A percentile compares a stretch with the other conserved stretches of the same genome.
Conservation (phyloP, 768 basidiomycete species). For the Phylloporus sp. region DNA sequence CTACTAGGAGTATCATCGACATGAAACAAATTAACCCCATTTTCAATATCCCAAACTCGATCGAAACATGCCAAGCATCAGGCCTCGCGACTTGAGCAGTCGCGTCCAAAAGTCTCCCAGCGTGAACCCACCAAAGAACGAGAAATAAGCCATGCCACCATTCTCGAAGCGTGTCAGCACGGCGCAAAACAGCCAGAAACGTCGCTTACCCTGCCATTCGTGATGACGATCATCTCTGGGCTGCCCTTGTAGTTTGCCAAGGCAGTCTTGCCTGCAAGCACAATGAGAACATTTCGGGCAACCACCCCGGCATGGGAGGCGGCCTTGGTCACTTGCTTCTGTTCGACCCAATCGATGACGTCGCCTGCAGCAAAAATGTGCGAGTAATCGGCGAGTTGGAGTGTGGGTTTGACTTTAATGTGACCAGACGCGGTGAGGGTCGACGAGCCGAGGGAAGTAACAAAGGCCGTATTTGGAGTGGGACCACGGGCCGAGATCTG, state of each 20-base stretch:
- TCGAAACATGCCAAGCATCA: constrained; percentile 26
- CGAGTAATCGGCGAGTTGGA: constrained; percentile 48
- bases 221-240: constrained; percentile 50
- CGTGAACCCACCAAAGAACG: constrained; percentile 40
- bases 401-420: constrained; percentile 52
- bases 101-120: constrained; percentile 41
- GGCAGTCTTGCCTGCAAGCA: constrained; percentile 35
- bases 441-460: constrained; percentile 40
- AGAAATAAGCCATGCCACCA: constrained; percentile 37
- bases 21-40: constrained; percentile 18
- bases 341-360: constrained; percentile 56
- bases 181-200: background rate
- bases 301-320: constrained; percentile 41
- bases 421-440: constrained; percentile 34
- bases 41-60: constrained; percentile 26
- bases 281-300: constrained; percentile 43
- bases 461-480: constrained; percentile 50
- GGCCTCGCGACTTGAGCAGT: constrained; percentile 36
- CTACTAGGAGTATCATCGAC: background rate
- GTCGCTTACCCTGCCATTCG: constrained; percentile 46
- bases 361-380: constrained; percentile 65
- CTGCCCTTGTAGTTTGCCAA: constrained; percentile 44
- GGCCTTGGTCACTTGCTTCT: constrained; percentile 54
- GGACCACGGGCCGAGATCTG: constrained; percentile 30
- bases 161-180: constrained; percentile 26